Evolutionary conservation across 768 basidiomycete species (phyloP), one percentile per base, ranked within the genome.

Genomic region (Leccinum arenicola): DNA sequence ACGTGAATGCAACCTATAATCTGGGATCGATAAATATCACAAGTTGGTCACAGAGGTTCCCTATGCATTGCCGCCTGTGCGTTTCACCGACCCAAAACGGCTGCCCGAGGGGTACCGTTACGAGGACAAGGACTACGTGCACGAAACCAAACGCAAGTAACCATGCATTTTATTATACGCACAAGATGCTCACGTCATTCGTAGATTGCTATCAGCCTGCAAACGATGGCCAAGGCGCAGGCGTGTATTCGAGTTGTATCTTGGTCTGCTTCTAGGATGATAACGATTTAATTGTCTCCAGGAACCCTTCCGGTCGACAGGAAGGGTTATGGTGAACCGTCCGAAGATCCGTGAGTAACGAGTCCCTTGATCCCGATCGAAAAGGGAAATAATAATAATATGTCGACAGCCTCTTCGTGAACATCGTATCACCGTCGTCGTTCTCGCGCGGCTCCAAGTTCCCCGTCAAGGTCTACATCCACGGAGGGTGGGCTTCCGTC

Each of bases 381-480:
- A 43, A 43, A 17, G n/a, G 19, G 11, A 12, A 11, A 15, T 6
- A 4, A 43, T 9, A 9, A 29, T 9, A 59, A 54, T 21, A 36
- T 56, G 10, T 52, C 47, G 25, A 33, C 35, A 88, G 88, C 1
- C 71, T 88, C 14, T 88, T 87, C 66, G 69, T 88, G 38, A 89
- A 90, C 67, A 82, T 89, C 50, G 80, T 82, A 35, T 71, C 76
- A 27, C 90, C 86, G 19, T 80, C 81, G 4, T 76, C 73, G 56
- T 68, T 68, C 63, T 71, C 67, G 73, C 76, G 78, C 50, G 67
- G 68, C 14, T 73, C 74, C 55, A 74, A 69, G 25, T 83, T 86
- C 60, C 85, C 88, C 1, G 88, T 91, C 55, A 86, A 81, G 58
- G 80, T 91, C 3, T 91, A 89, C 72, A 85, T 91, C 31, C 89